Percentiles rank a stretch among this genome's conserved stretches.
Evolutionary conservation across 768 basidiomycete genomes (phyloP).

Genomic region (Lactarius tabidus): DNA sequence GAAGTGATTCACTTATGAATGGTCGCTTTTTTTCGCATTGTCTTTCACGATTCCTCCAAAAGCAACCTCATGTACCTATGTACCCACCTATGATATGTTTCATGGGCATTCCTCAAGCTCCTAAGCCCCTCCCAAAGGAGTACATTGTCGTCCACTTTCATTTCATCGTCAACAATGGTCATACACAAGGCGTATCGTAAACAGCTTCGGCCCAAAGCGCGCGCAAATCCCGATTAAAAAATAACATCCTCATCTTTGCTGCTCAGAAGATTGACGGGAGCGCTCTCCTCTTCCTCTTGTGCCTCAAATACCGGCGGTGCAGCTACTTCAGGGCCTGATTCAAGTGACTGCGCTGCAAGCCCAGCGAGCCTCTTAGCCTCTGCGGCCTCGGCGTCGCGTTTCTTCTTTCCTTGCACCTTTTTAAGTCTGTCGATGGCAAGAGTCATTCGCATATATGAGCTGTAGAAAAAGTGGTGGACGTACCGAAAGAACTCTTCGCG

Average conservation of each 20-base stretch:
- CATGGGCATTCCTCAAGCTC: constrained; percentile 34
- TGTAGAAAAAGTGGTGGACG: constrained; percentile 24
- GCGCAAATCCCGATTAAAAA: constrained; percentile 50
- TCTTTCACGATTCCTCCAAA: constrained; percentile 42
- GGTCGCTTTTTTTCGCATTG: constrained; percentile 31
- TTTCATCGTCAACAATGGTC: constrained; percentile 9
- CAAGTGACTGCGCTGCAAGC: constrained; percentile 19
- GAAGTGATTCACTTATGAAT: constrained; percentile 36
- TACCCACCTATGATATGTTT: constrained; percentile 51
- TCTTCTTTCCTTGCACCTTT: constrained; percentile 98
- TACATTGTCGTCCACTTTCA: neutral
- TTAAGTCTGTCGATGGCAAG: constrained; percentile 58
- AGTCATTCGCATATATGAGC: neutral
- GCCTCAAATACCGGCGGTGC: neutral
- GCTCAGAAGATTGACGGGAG: constrained; percentile 62
- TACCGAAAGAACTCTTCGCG: constrained; percentile 91
- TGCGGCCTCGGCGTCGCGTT: constrained; percentile 55
- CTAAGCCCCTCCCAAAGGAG: neutral
- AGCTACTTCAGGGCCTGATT: constrained; percentile 8
- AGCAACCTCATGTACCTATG: constrained; percentile 64
- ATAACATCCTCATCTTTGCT: constrained; percentile 92
- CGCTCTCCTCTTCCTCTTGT: constrained; percentile 29
- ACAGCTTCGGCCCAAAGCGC: constrained; percentile 11
- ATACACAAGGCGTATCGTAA: neutral
- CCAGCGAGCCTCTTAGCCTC: constrained; percentile 26